Base-by-base conservation (phyloP, 805 yeast genomes). In the Schizosaccharomyces octosporus region DNA sequence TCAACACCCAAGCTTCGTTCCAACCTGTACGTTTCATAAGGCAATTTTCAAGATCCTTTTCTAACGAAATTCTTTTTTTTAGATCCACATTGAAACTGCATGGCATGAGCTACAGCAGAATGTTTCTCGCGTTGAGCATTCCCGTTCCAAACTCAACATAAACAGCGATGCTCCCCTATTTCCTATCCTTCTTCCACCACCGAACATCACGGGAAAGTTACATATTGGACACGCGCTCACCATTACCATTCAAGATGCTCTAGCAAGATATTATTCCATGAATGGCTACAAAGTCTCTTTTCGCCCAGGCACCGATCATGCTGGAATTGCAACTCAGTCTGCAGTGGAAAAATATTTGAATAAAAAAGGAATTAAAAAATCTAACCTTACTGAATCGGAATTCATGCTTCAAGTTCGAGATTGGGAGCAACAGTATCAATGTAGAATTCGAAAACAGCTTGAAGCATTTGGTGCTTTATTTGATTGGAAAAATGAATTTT, bases 161-260 rank as follows among this genome's bases (percentile, higher is more conserved):
- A 45, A 24, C 21, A 45, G 21, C 21, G 51, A 45, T 19, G 24
- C 21, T n/a, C 51, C 19, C 2, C 21, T 17, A 1, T 45, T 9
- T 13, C 51, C 51, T 4, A 45, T 51, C 36, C 27, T 51, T 17
- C 57, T 51, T 17, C 98, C 98, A 48, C 98, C 98, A 64, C 98
- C 98, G 70, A 93, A 93, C 72, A 95, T 93, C 65, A 93, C 98
- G 59, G 98, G 98, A 74, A 97, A 97, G 58, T 79, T 93, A 67
- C 98, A 93, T 73, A 93, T 93, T 73, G 98, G 98, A 67, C 98
- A 93, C 73, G 98, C 97, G 36, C 79, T 93, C 71, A 93, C 98
- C 19, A 86, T 89, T 64, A 77, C 97, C 42, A 85, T 93, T 69
- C 98, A 93, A 29, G 98, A 93, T 72, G 73, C 97, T 31, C 79